A percentile compares a stretch with the other conserved stretches of the same genome.
phyloP scores from a whole-genome alignment of 495 filamentous ascomycete genomes.

The Penicillium cinerascens region DNA sequence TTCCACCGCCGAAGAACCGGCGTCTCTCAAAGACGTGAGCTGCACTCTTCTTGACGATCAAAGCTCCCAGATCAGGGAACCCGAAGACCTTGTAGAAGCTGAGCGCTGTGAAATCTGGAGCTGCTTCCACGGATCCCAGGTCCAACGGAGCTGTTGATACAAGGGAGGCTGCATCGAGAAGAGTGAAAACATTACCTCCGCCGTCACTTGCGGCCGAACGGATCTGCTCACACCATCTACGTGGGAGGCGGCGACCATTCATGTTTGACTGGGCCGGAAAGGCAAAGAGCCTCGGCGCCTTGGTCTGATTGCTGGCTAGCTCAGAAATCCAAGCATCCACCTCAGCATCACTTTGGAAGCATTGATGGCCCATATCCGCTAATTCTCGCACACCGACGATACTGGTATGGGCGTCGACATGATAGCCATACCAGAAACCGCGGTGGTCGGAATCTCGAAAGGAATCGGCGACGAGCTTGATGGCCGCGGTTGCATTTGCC shows the following conservation, averaged over 20 bases:
- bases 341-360: constrained; percentile 62
- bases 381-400: constrained; percentile 78
- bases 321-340: constrained; percentile 66
- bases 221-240: constrained; percentile 61
- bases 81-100: constrained; percentile 98
- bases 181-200: constrained; percentile 51
- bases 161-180: constrained; percentile 88
- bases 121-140: constrained; percentile 53
- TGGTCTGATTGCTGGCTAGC: constrained; percentile 16
- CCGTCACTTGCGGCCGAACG: constrained; percentile 27
- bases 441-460: constrained; percentile 55
- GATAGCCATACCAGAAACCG: constrained; percentile 81
- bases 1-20: constrained; percentile 91
- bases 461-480: constrained; percentile 79
- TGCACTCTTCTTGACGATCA: constrained; percentile 77
- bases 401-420: constrained; percentile 84
- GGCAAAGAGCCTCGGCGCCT: constrained; percentile 58
- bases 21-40: constrained; percentile 58
- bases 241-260: constrained; percentile 75
- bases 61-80: constrained; percentile 84
- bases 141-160: constrained; percentile 75
- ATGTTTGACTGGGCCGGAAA: constrained; percentile 93
- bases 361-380: constrained; percentile 55
- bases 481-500: constrained; percentile 85
- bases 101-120: constrained; percentile 83